Evolutionary conservation across 2,329 filamentous ascomycete genomes (phyloP).

Genomic region (Colletotrichum caudatum): DNA sequence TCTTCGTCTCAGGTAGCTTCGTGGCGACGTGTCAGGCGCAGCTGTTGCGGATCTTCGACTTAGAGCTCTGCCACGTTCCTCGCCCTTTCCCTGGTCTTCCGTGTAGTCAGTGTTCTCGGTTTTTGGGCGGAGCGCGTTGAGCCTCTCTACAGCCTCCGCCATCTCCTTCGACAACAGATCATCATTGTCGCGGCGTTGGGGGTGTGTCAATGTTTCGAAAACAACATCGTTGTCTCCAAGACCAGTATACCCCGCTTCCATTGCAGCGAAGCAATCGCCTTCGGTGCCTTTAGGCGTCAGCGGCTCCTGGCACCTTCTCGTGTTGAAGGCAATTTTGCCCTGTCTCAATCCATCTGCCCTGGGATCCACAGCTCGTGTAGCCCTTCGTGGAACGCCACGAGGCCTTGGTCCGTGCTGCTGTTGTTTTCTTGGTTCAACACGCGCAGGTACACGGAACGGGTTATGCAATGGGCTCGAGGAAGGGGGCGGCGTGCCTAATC

Average conservation of each 20-base stretch:
- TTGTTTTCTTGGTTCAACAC: neutral
- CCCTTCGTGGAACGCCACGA: neutral
- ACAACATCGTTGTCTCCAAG: neutral
- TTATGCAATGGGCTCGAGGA: constrained; percentile 30
- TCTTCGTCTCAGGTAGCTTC: constrained; percentile 16
- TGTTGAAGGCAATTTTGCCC: constrained; percentile 7
- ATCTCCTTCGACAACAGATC: constrained; percentile 10
- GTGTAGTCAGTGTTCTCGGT: neutral
- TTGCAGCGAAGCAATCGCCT: neutral
- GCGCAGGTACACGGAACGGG: constrained; percentile 20
- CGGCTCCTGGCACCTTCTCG: neutral
- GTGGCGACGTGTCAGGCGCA: constrained; percentile 7
- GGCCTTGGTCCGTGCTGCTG: neutral
- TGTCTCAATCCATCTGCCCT: constrained; percentile 11
- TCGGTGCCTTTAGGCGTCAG: neutral
- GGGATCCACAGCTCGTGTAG: neutral
- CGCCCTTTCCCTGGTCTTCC: neutral
- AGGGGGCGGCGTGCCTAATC: constrained; percentile 26
- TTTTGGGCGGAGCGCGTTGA: constrained; percentile 21
- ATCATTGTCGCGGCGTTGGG: neutral
- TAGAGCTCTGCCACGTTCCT: constrained; percentile 14
- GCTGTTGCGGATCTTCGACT: constrained; percentile 5
- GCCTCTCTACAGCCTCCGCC: constrained; percentile 20
- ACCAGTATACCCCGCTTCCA: neutral
- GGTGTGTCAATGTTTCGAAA: neutral